Evolutionary conservation across 1,284 basidiomycete genomes (phyloP), one percentile per base, ranked within the genome.

Genomic region (Tylopilus sp.): DNA sequence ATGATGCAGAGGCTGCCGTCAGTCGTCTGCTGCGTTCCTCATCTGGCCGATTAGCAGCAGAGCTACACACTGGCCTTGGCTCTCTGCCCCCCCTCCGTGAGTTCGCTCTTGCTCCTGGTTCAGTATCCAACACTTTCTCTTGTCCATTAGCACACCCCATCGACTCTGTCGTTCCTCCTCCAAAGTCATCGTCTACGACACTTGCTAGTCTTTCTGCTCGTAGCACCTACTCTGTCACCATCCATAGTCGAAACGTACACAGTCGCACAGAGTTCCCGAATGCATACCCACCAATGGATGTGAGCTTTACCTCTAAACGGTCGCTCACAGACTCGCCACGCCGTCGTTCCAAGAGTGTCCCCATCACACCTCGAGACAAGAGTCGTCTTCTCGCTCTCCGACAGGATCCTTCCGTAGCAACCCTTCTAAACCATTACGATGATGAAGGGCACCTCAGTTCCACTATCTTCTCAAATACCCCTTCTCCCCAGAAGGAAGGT

Each of bases 351-450:
- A 66, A 58, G 51, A 70, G 65, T 48, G 62, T 64, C 10, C 65
- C 59, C 23, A 69, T 59, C 51, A 68, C 64, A 58, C 54, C 84
- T 11, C 74, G 76, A 40, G 79, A 80, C 53, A 65, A 70, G 55
- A 76, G 68, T 48, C 77, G 82, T 15, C 70, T 85, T 6, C 65
- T 76, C n/a, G 69, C 75, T 15, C 73, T 89, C 38, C 81, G 81
- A 41, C 79, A 80, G 37, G 86, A 89, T 52, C 86, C 87, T 4
- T 90, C 87, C 16, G 84, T 89, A 29, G 82, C 74, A 8, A 88
- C 82, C 55, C 68, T 89, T 25, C 67, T 89, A 26, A 74, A 80
- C 46, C 71, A 87, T 59, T 89, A 88, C 56, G 85, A 89, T 58
- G 78, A 85, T 9, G 71, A 85, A 47, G 86, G 86, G 8, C 74